Percentiles rank a stretch among this genome's conserved stretches.
Conservation (phyloP, 495 filamentous ascomycete genomes). For the Arthonia radiata region DNA sequence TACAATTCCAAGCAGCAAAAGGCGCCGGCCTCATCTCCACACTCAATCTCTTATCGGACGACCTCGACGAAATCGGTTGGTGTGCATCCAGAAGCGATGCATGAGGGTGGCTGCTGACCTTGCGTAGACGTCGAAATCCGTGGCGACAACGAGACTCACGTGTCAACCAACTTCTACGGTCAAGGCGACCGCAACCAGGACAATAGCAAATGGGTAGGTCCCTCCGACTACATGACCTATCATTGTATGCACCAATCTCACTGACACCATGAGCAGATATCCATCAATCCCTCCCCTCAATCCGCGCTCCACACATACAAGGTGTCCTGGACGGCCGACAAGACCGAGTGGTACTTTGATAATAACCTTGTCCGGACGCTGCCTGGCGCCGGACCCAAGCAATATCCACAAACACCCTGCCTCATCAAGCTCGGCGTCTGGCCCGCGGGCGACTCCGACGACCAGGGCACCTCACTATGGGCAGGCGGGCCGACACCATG, state of each 20-base stretch:
- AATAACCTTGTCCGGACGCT: conserved; percentile 39
- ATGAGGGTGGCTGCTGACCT: too few relatives aligned
- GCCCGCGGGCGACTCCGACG: conserved; percentile 57
- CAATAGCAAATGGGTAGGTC: too few relatives aligned
- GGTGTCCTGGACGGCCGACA: conserved; percentile 52
- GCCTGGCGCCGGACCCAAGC: conserved; percentile 29
- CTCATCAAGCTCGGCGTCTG: conserved; percentile 62
- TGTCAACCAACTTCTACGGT: conserved; percentile 69
- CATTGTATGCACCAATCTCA: too few relatives aligned
- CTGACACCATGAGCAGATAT: conserved; percentile 41
- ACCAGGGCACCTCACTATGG: too few relatives aligned
- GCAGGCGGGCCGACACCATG: too few relatives aligned
- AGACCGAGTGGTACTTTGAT: conserved; percentile 54
- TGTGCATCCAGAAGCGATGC: conserved; percentile 30
- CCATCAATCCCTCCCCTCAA: conserved; percentile 29
- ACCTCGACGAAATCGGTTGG: conserved; percentile 79
- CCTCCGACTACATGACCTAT: too few relatives aligned
- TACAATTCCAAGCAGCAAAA: conserved; percentile 43
- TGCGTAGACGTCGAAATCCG: too few relatives aligned
- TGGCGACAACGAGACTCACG: conserved; percentile 30
- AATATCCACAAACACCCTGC: conserved; percentile 80
- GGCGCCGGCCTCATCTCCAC: conserved; percentile 63
- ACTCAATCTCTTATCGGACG: conserved; percentile 60
- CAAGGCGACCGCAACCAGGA: conserved; percentile 51
- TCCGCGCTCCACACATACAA: conserved; percentile 56